These are phyloP conservation scores for Zea luxurians DNA, from an alignment of 176 grass and related monocot species.

Conservation along the genomic window DNA sequence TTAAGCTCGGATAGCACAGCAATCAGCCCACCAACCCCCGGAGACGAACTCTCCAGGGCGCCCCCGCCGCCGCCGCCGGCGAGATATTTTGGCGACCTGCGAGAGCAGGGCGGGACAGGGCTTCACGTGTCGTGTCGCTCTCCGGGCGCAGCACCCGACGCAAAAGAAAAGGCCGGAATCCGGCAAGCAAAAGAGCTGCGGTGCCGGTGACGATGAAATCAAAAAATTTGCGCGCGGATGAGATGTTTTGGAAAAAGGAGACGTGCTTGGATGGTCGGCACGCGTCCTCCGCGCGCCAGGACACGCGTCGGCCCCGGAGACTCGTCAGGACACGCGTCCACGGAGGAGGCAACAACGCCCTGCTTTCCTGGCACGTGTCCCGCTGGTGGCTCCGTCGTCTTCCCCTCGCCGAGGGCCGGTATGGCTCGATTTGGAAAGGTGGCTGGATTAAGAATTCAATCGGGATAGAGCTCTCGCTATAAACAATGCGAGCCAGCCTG, in stretches of 20 bases:
- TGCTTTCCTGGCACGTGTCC: slow-evolving; percentile 13
- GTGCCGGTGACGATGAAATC: neutral
- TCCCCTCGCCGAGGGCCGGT: neutral
- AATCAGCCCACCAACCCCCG: slow-evolving; percentile 13
- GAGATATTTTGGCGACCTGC: neutral
- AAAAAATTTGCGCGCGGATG: neutral
- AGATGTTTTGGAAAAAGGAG: neutral
- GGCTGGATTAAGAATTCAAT: neutral
- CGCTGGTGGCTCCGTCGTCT: neutral
- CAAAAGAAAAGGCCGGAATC: neutral
- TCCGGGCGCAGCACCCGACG: slow-evolving; percentile 18
- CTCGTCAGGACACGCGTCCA: slow-evolving; percentile 26
- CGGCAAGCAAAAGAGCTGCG: neutral
- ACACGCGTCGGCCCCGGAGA: neutral
- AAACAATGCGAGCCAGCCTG: neutral
- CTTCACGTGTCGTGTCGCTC: slow-evolving; percentile 26
- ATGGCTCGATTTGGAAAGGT: slow-evolving; percentile 28
- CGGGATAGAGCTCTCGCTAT: neutral
- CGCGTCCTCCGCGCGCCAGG: neutral
- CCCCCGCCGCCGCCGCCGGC: neutral
- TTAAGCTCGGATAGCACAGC: neutral
- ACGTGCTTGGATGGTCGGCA: neutral
- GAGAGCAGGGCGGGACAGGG: neutral
- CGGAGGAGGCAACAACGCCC: neutral
- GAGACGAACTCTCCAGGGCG: no score